phyloP scores from a whole-genome alignment of 2,329 filamentous ascomycete genomes.

The Trichoderma semiorbis region DNA sequence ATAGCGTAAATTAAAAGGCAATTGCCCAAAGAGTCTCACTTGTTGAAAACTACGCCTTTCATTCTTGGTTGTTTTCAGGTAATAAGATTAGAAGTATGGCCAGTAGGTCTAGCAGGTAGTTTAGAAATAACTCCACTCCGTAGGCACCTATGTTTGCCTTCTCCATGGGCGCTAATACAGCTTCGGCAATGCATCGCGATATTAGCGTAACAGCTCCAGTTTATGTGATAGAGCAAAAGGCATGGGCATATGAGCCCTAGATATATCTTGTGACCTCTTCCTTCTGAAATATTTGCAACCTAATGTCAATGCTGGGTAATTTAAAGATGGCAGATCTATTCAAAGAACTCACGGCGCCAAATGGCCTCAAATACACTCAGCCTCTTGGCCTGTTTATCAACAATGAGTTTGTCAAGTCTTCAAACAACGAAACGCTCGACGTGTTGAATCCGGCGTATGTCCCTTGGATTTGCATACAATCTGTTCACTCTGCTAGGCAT shows the following conservation, averaged over 20 bases:
- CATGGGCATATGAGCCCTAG: background rate
- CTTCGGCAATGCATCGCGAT: background rate
- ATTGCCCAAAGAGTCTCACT: background rate
- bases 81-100: background rate
- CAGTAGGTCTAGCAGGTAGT: background rate
- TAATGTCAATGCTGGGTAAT: background rate
- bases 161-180: background rate
- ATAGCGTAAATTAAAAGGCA: background rate
- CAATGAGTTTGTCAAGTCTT: background rate
- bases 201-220: background rate
- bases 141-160: background rate
- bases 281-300: background rate
- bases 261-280: background rate
- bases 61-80: background rate
- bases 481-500: fast-evolving
- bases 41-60: background rate
- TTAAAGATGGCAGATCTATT: background rate
- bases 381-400: background rate
- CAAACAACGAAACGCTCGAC: background rate
- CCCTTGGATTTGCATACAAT: background rate
- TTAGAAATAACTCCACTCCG: background rate
- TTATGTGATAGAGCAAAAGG: background rate
- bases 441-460: background rate
- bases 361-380: background rate
- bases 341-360: background rate